Base-by-base conservation (phyloP, 176 grass and related monocot species). In the Oryza glumipatula region DNA sequence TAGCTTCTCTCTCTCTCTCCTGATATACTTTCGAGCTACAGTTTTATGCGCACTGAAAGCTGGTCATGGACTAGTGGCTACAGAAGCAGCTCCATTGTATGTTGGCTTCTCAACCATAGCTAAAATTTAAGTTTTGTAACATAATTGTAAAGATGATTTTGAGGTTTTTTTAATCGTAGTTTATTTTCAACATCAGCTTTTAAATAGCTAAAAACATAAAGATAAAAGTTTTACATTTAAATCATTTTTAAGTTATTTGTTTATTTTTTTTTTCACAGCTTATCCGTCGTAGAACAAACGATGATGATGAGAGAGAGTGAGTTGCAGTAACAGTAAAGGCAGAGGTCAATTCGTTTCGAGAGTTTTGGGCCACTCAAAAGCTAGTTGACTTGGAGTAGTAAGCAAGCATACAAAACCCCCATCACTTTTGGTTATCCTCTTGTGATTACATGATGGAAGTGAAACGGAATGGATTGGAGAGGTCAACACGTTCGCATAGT, bases 11-110 rank as follows among this genome's bases (percentile, higher is more conserved):
- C 54, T 22, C 54, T 22, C 58, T 61, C 56, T 61, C 56, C 56
- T 61, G 56, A 21, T 54, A 49, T 54, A 49, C 70, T 81, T 66
- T 70, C 54, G 3, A 9, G 1, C 26, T 36, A 76, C 49, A 65
- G 44, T 74, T 66, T 67, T 65, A 24, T 46, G 46, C 65, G 64
- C 71, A 66, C 23, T 24, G 32, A 88, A 78, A 83, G 86, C 3
- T 74, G 32, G 46, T n/a, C 56, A 5, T 73, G 16, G 41, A 41
- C 46, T 49, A 15, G 26, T 21, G 15, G 13, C 23, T 10, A 35
- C 14, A 12, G 36, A 41, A 41, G 4, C 39, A 1, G 39, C 39
- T 41, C 39, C 7, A 7, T 41, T 41, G 39, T 41, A 8, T 8
- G 39, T 41, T 8, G 1, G 38, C 38, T 39, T 39, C 7, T 41